Percentiles rank a stretch among this genome's conserved stretches.
phyloP scores from a whole-genome alignment of 176 grass and related monocot species.

The Saccharum officinarum region DNA sequence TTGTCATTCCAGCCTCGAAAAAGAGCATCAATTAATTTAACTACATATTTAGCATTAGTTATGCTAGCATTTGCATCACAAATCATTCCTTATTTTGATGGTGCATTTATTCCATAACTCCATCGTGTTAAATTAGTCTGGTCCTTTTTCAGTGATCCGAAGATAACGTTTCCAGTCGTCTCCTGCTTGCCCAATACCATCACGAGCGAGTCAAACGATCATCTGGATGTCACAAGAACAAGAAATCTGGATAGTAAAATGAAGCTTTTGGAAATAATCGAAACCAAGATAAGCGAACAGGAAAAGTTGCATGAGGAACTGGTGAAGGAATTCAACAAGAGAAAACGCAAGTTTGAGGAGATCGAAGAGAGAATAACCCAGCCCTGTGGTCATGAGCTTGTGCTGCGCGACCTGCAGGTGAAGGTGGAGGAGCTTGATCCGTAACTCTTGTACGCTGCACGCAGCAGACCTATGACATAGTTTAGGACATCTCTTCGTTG shows the following conservation, averaged over 20 bases:
- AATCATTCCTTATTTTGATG: neutral
- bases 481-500: neutral
- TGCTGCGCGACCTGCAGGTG: neutral
- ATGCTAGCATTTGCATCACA: neutral
- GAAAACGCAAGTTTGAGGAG: conserved; percentile 32
- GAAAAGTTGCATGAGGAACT: neutral
- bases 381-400: neutral
- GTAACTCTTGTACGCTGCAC: neutral
- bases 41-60: neutral
- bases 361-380: conserved; percentile 2
- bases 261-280: neutral
- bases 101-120: neutral
- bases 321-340: neutral
- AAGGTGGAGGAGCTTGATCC: neutral
- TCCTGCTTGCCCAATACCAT: neutral
- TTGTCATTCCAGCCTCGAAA: neutral
- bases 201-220: too few relatives aligned
- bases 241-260: neutral
- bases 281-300: neutral
- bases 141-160: conserved; percentile 34
- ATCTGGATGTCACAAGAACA: conserved; percentile 3
- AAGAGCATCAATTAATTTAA: neutral
- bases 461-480: neutral
- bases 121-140: neutral
- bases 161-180: conserved; percentile 34